Evolutionary conservation across 1,284 basidiomycete species (phyloP).

Genomic region (Apiotrichum mycotoxinovorans): DNA sequence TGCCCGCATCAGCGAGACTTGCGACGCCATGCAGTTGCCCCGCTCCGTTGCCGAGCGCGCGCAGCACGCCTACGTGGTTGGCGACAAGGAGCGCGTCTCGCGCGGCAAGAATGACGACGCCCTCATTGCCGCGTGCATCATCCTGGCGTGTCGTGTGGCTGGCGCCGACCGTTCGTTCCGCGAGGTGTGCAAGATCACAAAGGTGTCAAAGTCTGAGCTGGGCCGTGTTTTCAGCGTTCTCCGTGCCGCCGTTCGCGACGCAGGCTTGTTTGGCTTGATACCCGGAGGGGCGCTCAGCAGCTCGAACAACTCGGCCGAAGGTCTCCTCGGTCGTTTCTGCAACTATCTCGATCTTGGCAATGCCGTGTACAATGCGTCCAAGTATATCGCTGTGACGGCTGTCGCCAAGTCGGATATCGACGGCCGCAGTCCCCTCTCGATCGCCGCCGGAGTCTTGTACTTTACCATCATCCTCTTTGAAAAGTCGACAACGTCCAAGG

Average conservation of each 20-base stretch:
- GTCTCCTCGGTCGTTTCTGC: slow-evolving; percentile 86
- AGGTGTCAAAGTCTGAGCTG: slow-evolving; percentile 84
- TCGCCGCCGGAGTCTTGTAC: slow-evolving; percentile 92
- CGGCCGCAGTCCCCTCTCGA: slow-evolving; percentile 90
- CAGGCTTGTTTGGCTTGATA: slow-evolving; percentile 1
- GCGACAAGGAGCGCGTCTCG: slow-evolving; percentile 84
- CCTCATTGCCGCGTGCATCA: slow-evolving; percentile 95
- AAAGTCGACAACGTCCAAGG: slow-evolving; percentile 68
- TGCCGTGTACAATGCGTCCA: slow-evolving; percentile 58
- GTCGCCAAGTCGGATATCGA: slow-evolving; percentile 82
- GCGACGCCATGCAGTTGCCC: slow-evolving; percentile 86
- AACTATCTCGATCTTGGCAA: slow-evolving; percentile 61
- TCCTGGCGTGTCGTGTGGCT: slow-evolving; percentile 92
- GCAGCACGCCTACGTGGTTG: slow-evolving; percentile 94
- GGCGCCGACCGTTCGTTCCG: slow-evolving; percentile 91
- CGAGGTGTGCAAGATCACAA: slow-evolving; percentile 89
- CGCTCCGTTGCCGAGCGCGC: slow-evolving; percentile 66
- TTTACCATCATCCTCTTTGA: slow-evolving; percentile 83
- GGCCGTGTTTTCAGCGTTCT: slow-evolving; percentile 81
- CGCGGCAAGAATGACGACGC: slow-evolving; percentile 85
- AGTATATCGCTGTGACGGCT: slow-evolving; percentile 77
- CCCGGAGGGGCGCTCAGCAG: slow-evolving; percentile 21
- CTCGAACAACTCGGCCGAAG: slow-evolving; percentile 65
- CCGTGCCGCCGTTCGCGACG: slow-evolving; percentile 24
- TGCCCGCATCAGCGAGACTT: slow-evolving; percentile 91